These are phyloP conservation scores for Boletus subparvulus DNA, from an alignment of 768 basidiomycete species.

Conservation along the genomic window DNA sequence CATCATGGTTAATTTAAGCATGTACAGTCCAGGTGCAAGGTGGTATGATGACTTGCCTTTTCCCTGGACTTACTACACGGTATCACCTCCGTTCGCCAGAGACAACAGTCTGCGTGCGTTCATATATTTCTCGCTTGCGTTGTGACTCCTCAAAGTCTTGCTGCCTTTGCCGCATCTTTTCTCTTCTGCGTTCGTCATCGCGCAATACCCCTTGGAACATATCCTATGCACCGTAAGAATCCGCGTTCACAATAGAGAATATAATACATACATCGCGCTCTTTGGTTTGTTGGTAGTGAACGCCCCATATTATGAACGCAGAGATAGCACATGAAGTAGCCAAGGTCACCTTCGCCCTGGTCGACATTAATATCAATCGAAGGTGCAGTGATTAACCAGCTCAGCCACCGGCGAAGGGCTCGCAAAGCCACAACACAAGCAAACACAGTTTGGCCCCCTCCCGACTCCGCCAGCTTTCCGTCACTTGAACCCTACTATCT, in stretches of 20 bases:
- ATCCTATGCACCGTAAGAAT: constrained; percentile 45
- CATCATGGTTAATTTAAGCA: not conserved
- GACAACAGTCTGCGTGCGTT: constrained; percentile 43
- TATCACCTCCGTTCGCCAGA: constrained; percentile 18
- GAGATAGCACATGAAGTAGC: constrained; percentile 61
- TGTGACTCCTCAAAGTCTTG: constrained; percentile 60
- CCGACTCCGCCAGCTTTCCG: constrained; percentile 14
- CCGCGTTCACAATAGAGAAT: not conserved
- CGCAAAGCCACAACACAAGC: constrained; percentile 33
- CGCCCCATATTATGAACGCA: constrained; percentile 78
- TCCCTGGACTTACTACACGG: not conserved
- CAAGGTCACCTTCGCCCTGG: constrained; percentile 75
- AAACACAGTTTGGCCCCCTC: constrained; percentile 36
- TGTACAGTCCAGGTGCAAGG: no score
- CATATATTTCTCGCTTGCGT: constrained; percentile 65
- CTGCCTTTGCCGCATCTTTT: constrained; percentile 69
- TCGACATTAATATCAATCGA: constrained; percentile 47
- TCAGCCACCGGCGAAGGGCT: constrained; percentile 17
- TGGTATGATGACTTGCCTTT: not conserved
- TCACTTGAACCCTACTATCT: constrained; percentile 7
- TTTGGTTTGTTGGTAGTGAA: constrained; percentile 81
- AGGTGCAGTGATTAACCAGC: not conserved
- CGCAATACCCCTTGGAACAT: constrained; percentile 91
- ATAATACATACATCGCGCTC: constrained; percentile 66
- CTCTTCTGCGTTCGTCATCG: constrained; percentile 78